A percentile compares a stretch with the other conserved stretches of the same genome.
phyloP scores from a whole-genome alignment of 306 rosid genomes.

The Boehmeria nivea region DNA sequence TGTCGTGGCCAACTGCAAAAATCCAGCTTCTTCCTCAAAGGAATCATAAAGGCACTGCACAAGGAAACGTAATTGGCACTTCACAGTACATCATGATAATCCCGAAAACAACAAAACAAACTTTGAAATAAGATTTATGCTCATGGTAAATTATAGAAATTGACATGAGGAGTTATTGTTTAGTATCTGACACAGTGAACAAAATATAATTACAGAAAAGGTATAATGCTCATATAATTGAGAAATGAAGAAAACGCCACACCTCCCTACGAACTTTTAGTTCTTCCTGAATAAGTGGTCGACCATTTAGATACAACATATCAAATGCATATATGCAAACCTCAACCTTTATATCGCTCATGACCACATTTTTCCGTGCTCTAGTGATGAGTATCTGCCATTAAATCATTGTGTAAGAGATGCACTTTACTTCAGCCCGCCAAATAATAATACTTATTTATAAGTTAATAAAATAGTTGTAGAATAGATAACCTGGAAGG shows the following conservation, averaged over 20 bases:
- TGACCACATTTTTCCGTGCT: conserved; percentile 75
- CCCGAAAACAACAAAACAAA: too few relatives aligned
- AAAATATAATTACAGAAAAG: too few relatives aligned
- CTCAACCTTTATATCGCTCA: conserved; percentile 63
- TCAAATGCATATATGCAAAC: conserved; percentile 92
- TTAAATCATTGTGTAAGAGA: conserved; percentile 27
- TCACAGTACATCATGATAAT: too few relatives aligned
- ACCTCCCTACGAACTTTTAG: conserved; percentile 88
- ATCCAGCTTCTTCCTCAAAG: conserved; percentile 69
- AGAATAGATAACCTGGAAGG: conserved; percentile 69
- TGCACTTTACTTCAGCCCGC: neutral
- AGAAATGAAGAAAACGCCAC: conserved; percentile 17
- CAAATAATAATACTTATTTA: conserved; percentile 5
- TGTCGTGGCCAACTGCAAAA: conserved; percentile 81
- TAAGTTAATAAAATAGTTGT: neutral
- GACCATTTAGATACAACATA: conserved; percentile 72
- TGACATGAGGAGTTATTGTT: too few relatives aligned
- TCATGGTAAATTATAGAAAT: too few relatives aligned
- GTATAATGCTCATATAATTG: too few relatives aligned
- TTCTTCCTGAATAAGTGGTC: conserved; percentile 66
- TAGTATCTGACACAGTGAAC: too few relatives aligned
- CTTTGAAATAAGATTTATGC: too few relatives aligned
- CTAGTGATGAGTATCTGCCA: conserved; percentile 87
- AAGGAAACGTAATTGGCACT: conserved; percentile 1
- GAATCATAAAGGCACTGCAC: conserved; percentile 76